A percentile compares a stretch with the other conserved stretches of the same genome.
Conservation (phyloP, 1,139 yeast species). For the Sugiyamaella japonica region DNA sequence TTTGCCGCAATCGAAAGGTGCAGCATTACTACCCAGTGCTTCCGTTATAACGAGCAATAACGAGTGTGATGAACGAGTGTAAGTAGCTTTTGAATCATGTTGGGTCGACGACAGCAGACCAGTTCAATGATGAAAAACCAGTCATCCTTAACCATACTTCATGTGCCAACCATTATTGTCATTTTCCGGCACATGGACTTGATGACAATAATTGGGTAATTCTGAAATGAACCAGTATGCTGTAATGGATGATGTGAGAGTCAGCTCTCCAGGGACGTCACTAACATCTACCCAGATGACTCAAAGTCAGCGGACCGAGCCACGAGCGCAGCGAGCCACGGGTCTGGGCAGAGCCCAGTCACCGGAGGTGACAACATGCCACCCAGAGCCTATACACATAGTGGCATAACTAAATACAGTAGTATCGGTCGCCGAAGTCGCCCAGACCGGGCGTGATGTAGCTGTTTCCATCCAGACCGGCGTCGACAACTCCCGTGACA, state of each 20-base stretch:
- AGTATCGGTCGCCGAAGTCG: constrained; percentile 96
- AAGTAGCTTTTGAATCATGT: no score
- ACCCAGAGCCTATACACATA: not conserved
- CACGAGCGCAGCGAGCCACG: no score
- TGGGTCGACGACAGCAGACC: no score
- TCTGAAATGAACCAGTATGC: constrained; percentile 13
- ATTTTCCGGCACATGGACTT: constrained; percentile 18
- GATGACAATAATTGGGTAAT: constrained; percentile 24
- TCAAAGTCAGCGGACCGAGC: no score
- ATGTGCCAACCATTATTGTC: constrained; percentile 21
- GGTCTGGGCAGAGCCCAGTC: not conserved
- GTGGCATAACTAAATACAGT: constrained; percentile 57
- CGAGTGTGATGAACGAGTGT: no score
- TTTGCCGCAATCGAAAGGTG: constrained; percentile 18
- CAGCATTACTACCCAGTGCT: constrained; percentile 29
- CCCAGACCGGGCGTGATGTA: constrained; percentile 94
- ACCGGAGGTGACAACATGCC: not conserved
- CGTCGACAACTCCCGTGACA: constrained; percentile 91
- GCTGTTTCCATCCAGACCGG: constrained; percentile 77
- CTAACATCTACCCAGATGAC: no score
- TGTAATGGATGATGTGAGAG: not conserved
- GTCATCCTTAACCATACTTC: constrained; percentile 28
- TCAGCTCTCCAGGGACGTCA: no score
- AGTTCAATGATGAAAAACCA: constrained; percentile 21
- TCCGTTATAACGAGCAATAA: constrained; percentile 24